Conservation (phyloP, 441 rosid genomes). For the Syzygium syzygioides region DNA sequence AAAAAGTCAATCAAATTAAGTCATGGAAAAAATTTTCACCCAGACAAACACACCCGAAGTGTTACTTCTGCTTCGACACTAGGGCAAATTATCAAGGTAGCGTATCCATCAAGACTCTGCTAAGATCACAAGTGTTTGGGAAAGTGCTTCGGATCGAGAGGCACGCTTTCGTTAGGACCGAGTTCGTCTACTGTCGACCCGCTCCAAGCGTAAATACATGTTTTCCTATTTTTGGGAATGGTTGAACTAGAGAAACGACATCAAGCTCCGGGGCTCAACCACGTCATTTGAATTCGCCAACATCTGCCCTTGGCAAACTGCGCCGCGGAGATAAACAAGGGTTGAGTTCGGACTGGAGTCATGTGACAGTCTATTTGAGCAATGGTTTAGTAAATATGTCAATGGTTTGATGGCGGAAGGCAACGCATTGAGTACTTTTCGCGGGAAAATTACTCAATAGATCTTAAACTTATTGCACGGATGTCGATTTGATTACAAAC, state of each 20-base stretch:
- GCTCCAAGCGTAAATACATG: not conserved
- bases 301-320: not conserved
- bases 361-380: not conserved
- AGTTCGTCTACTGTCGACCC: not conserved
- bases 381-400: not conserved
- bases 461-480: not conserved
- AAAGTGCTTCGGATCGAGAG: not conserved
- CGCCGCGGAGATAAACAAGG: not conserved
- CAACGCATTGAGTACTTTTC: not conserved
- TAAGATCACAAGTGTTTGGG: not conserved
- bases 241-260: not conserved
- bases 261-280: not conserved
- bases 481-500: not conserved
- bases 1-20: not conserved
- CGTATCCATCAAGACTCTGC: not conserved
- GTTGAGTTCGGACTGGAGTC: not conserved
- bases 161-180: not conserved
- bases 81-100: not conserved
- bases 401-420: not conserved
- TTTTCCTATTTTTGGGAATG: not conserved
- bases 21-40: too few species aligned
- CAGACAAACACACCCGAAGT: not conserved
- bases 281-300: not conserved
- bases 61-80: not conserved
- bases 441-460: not conserved